These are phyloP conservation scores for cucumber (Cucumis sativus) DNA, from an alignment of 306 rosid species.

Conservation along the genomic window Cucumber_9930_V3 NC_026660.2:27743001-27743500, in stretches of 20 bases:
- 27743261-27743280: neutral
- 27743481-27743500: neutral
- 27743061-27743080: conserved; percentile 96
- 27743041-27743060: conserved; percentile 73
- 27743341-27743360: neutral
- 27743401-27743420: neutral
- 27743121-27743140: conserved; percentile 91
- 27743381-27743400: neutral
- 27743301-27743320: neutral
- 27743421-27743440: neutral
- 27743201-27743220: neutral
- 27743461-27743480: neutral
- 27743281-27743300: neutral
- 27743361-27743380: neutral
- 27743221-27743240: neutral
- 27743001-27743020: conserved; percentile 55
- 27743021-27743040: conserved; percentile 98
- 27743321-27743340: neutral
- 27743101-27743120: conserved; percentile 82
- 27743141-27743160: conserved; percentile 96
- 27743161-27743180: conserved; percentile 96
- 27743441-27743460: neutral
- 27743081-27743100: conserved; percentile 92
- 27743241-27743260: neutral
- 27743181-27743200: neutral